A percentile compares a stretch with the other conserved stretches of the same genome.
phyloP scores from a whole-genome alignment of 129 eudicot species.

The Chrysanthemum seticuspe region DNA sequence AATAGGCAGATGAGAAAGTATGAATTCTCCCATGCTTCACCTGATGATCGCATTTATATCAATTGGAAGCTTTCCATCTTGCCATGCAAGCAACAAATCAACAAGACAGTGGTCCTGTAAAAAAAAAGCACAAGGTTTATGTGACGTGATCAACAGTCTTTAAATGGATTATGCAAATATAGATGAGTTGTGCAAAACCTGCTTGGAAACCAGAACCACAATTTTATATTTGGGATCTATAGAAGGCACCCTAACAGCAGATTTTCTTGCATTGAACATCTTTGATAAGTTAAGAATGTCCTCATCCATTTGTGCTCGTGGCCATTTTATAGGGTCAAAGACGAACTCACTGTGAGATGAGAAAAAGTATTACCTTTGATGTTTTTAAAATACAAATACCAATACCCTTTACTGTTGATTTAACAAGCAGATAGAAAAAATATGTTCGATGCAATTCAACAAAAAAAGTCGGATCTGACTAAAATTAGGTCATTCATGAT shows the following conservation, averaged over 20 bases:
- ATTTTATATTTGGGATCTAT: constrained; percentile 78
- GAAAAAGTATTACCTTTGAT: constrained; percentile 6
- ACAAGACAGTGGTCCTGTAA: constrained; percentile 93
- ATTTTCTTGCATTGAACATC: constrained; percentile 67
- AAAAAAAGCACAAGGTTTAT: constrained; percentile 10
- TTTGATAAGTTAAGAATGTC: constrained; percentile 61
- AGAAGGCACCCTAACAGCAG: constrained; percentile 79
- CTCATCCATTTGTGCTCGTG: constrained; percentile 74
- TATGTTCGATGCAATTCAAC: background rate
- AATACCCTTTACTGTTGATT: background rate
- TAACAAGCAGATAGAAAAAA: background rate
- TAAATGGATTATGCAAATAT: background rate
- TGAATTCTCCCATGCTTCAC: constrained; percentile 34
- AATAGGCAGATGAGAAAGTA: background rate
- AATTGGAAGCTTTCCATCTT: constrained; percentile 86
- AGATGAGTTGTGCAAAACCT: constrained; percentile 37
- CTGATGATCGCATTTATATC: constrained; percentile 71
- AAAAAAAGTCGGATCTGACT: too few relatives aligned
- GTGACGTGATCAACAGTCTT: background rate
- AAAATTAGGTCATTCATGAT: background rate
- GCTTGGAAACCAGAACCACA: constrained; percentile 88
- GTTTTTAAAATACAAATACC: constrained; percentile 11
- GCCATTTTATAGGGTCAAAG: constrained; percentile 83
- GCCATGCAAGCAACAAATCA: constrained; percentile 90
- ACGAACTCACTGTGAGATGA: constrained; percentile 70